Evolutionary conservation across 1,139 yeast genomes (phyloP).

Genomic region (Kluyveromyces sp.): DNA sequence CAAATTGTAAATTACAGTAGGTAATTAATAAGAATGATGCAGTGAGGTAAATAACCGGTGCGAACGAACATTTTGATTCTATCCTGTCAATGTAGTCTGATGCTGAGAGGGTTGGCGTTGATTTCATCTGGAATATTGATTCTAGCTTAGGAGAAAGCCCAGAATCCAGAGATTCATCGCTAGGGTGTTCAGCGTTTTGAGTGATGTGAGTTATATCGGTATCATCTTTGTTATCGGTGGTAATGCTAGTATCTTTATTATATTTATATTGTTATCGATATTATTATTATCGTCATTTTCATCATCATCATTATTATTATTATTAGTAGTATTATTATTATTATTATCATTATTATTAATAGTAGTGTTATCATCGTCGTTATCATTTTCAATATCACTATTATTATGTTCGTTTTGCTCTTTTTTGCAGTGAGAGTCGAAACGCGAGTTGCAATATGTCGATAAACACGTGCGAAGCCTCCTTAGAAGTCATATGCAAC

Average conservation of each 20-base stretch:
- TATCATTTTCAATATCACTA: background rate
- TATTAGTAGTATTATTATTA: too few species aligned
- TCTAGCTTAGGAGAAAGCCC: background rate
- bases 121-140: slow-evolving; percentile 24
- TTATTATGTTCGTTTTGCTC: background rate
- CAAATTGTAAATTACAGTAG: slow-evolving; percentile 28
- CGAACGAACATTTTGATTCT: slow-evolving; percentile 25
- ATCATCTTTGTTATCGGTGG: background rate
- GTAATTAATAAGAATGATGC: slow-evolving; percentile 15
- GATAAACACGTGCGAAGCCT: slow-evolving; percentile 16
- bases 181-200: background rate
- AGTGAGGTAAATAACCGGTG: slow-evolving; percentile 22
- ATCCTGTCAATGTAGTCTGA: slow-evolving; percentile 22
- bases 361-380: slow-evolving; percentile 5
- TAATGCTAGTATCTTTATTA: background rate
- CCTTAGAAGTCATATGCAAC: slow-evolving; percentile 7
- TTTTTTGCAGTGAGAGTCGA: background rate
- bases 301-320: background rate
- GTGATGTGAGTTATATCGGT: background rate
- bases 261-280: background rate
- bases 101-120: slow-evolving; percentile 22
- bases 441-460: slow-evolving; percentile 4
- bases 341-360: slow-evolving; percentile 2
- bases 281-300: background rate
- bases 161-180: background rate